Evolutionary conservation across 148 eudicot genomes (phyloP), one percentile per base, ranked within the genome.

Genomic region (Rhododendron molle): DNA sequence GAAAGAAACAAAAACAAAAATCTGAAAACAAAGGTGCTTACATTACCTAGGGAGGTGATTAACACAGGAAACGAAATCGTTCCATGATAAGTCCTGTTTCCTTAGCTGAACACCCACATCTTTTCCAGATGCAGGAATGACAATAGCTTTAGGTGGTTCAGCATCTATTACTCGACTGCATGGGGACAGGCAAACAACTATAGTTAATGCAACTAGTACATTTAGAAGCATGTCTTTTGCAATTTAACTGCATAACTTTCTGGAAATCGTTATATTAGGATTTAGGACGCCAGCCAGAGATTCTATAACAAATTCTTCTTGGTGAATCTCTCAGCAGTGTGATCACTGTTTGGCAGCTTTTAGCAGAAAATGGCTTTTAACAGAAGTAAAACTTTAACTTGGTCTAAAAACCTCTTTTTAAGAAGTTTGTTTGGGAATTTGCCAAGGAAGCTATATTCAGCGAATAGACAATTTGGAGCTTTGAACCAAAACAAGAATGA

Each of bases 141-240:
- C 98, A 62, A 96, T 87, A 21, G 91, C 91, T 89, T 89, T 87
- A 47, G 81, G n/a, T 83, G 97, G 92, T 87, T 87, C 88, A 83
- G 98, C 98, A 87, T 95, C 94, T n/a, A 87, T 86, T 44, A 96
- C 98, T 87, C 98, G 97, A 83, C 99, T 96, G 87, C 86, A 89
- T 81, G 81, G 69, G 81, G 38, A 87, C 73, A 85, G 30, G 82
- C 36, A 20, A 84, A 62, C 40, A 67, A 1, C 82, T 20, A 62
- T 23, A 15, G 18, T 65, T 23, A 16, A 76, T 60, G 9, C 16
- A 36, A 7, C 28, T 21, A 46, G n/a, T 23, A 36, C 34, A 76
- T 44, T 56, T 65, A 52, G 47, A 65, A 46, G 36, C 50, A 54
- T 28, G 50, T 62, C 21, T 32, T 72, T n/a, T 47, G 30, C 23